phyloP scores from a whole-genome alignment of 2,329 filamentous ascomycete genomes.

The Botryosphaeria agaves region DNA sequence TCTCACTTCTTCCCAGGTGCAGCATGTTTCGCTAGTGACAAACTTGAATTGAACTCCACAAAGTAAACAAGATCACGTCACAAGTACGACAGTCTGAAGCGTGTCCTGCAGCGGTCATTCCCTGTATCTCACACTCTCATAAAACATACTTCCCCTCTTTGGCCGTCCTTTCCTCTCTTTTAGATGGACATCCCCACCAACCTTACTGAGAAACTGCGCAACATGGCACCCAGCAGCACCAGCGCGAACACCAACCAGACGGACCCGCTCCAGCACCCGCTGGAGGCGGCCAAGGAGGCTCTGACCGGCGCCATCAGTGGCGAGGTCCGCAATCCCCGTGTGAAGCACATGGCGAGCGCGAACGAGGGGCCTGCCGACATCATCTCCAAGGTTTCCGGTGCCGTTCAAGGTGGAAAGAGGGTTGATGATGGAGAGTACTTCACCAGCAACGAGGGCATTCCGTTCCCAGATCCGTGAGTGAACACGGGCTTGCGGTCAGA shows the following conservation, averaged over 20 bases:
- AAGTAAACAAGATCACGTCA: no score
- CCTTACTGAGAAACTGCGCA: conserved; percentile 2
- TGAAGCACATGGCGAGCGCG: conserved; percentile 25
- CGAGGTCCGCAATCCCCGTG: conserved; percentile 20
- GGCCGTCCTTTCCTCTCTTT: not conserved
- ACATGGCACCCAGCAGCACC: conserved; percentile 2
- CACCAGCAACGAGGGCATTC: conserved; percentile 37
- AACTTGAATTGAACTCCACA: no score
- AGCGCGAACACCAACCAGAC: conserved; percentile 14
- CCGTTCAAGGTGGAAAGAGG: conserved; percentile 26
- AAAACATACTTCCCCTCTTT: no score
- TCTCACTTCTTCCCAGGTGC: no score
- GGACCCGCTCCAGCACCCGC: conserved; percentile 19
- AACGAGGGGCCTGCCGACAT: conserved; percentile 37
- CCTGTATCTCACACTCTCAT: no score
- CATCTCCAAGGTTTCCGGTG: conserved; percentile 32
- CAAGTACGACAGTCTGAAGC: no score
- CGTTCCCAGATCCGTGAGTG: conserved; percentile 29
- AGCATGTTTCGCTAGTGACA: no score
- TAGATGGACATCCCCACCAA: conserved; percentile 4
- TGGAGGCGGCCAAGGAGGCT: conserved; percentile 23
- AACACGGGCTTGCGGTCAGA: conserved; percentile 1
- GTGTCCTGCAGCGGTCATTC: no score
- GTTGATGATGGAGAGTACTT: conserved; percentile 34
- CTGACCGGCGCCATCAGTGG: conserved; percentile 21